phyloP scores from a whole-genome alignment of 2,329 filamentous ascomycete genomes.

The Claviceps digitariae region DNA sequence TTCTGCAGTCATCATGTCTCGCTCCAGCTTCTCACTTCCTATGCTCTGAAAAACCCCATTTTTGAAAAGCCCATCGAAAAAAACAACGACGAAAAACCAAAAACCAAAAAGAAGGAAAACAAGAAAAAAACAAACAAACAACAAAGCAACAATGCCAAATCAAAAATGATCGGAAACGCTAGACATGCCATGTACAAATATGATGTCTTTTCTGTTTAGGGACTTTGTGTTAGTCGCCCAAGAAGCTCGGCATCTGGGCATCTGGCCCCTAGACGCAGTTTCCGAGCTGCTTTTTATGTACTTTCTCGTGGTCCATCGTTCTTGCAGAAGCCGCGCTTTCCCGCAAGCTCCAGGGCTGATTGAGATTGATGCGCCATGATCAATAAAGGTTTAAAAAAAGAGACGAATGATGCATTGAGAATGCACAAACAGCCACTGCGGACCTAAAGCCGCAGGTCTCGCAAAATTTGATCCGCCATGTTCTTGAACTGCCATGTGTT shows the following conservation, averaged over 20 bases:
- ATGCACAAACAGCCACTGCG: background rate
- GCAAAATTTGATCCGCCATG: constrained; percentile 91
- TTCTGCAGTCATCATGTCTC: background rate
- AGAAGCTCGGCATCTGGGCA: too few relatives aligned
- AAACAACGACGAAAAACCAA: background rate
- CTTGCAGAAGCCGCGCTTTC: background rate
- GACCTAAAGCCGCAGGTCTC: constrained; percentile 67
- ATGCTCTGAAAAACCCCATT: background rate
- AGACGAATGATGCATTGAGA: background rate
- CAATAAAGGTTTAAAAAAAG: background rate
- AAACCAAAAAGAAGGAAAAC: background rate
- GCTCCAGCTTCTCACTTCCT: constrained; percentile 1
- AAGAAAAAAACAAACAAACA: background rate
- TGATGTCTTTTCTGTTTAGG: constrained; percentile 1
- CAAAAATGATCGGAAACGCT: constrained; percentile 4
- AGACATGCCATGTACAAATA: constrained; percentile 11
- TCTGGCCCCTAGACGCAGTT: too few relatives aligned
- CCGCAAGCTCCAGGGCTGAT: too few relatives aligned
- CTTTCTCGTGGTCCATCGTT: background rate
- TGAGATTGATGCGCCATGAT: background rate
- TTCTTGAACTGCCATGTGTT: constrained; percentile 99
- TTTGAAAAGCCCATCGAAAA: background rate
- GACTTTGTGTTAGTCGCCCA: background rate
- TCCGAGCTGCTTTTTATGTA: too few relatives aligned
- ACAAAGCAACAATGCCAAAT: background rate